Conservation (phyloP, 2,329 filamentous ascomycete species). For the Fusarium azukiicola region DNA sequence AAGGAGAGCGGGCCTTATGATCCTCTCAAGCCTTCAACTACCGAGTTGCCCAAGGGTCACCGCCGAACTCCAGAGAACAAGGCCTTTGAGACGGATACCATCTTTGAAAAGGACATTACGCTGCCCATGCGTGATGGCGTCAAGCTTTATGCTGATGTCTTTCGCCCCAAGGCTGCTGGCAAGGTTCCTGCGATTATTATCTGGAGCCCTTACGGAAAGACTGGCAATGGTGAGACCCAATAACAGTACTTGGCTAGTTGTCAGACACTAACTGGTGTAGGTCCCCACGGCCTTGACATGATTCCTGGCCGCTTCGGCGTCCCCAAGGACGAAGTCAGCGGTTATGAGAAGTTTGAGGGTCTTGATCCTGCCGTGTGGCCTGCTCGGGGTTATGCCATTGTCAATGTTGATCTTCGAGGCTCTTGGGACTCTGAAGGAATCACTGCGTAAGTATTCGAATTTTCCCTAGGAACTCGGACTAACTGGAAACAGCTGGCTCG, state of each 20-base stretch:
- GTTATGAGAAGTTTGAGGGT: slow-evolving; percentile 41
- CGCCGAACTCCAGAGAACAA: not conserved
- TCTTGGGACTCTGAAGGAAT: slow-evolving; percentile 24
- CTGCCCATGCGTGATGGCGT: slow-evolving; percentile 24
- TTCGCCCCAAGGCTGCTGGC: not conserved
- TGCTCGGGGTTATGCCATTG: slow-evolving; percentile 38
- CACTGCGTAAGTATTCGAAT: slow-evolving; percentile 7
- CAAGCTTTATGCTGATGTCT: slow-evolving; percentile 24
- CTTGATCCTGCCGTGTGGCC: slow-evolving; percentile 42
- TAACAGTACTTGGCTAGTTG: too few relatives aligned
- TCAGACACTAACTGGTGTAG: not conserved
- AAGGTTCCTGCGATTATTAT: slow-evolving; percentile 19
- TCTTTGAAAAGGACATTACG: slow-evolving; percentile 27
- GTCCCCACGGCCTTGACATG: slow-evolving; percentile 20
- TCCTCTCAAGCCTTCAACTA: slow-evolving; percentile 17
- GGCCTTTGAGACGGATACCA: slow-evolving; percentile 20
- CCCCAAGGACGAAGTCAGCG: slow-evolving; percentile 19
- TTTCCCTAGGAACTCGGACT: fast-evolving
- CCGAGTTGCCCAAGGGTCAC: slow-evolving; percentile 8
- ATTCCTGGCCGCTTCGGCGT: slow-evolving; percentile 26
- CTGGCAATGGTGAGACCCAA: slow-evolving; percentile 23
- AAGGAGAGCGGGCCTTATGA: slow-evolving; percentile 22
- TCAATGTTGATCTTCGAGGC: slow-evolving; percentile 30
- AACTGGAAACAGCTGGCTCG: slow-evolving; percentile 16
- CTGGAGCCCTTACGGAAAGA: slow-evolving; percentile 31